Conservation (phyloP, 257 asterid genomes). For the Nicotiana benthamiana region DNA sequence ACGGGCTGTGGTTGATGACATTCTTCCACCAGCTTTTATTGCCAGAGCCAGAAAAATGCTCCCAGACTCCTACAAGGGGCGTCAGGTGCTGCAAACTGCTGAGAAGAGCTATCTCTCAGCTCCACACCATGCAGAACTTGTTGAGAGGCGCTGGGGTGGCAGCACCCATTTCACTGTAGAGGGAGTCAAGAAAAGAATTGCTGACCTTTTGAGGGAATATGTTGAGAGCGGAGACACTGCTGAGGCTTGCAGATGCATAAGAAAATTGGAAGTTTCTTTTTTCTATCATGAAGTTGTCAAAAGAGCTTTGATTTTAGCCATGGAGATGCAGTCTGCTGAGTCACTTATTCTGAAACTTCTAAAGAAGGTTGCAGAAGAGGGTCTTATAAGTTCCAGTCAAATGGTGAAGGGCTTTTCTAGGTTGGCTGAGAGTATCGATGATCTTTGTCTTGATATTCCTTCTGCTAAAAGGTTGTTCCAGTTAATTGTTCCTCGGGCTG, state of each 20-base stretch:
- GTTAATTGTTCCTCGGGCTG: constrained; percentile 57
- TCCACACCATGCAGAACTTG: constrained; percentile 98
- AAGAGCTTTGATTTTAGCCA: constrained; percentile 70
- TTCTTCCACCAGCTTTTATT: constrained; percentile 89
- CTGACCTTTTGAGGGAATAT: constrained; percentile 78
- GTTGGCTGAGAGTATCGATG: constrained; percentile 81
- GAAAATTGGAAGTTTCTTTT: constrained; percentile 84
- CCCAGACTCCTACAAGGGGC: constrained; percentile 70
- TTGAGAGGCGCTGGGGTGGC: constrained; percentile 97
- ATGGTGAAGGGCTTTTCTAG: constrained; percentile 83
- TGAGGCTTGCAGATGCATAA: constrained; percentile 92
- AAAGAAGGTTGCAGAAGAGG: constrained; percentile 91
- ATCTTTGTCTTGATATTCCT: constrained; percentile 95
- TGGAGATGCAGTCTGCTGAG: constrained; percentile 74
- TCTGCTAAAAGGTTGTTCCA: constrained; percentile 60
- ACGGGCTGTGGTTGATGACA: constrained; percentile 94
- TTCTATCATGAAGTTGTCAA: constrained; percentile 98
- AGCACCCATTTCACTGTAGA: constrained; percentile 92
- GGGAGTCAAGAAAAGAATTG: constrained; percentile 81
- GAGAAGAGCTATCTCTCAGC: constrained; percentile 97
- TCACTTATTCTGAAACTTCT: constrained; percentile 55
- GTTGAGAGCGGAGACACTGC: constrained; percentile 83
- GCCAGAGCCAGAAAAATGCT: constrained; percentile 66
- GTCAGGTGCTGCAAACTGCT: constrained; percentile 60
- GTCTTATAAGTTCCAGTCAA: constrained; percentile 88